Conservation (phyloP, 2,329 filamentous ascomycete genomes). For the Chrysosporium keratinophilum region DNA sequence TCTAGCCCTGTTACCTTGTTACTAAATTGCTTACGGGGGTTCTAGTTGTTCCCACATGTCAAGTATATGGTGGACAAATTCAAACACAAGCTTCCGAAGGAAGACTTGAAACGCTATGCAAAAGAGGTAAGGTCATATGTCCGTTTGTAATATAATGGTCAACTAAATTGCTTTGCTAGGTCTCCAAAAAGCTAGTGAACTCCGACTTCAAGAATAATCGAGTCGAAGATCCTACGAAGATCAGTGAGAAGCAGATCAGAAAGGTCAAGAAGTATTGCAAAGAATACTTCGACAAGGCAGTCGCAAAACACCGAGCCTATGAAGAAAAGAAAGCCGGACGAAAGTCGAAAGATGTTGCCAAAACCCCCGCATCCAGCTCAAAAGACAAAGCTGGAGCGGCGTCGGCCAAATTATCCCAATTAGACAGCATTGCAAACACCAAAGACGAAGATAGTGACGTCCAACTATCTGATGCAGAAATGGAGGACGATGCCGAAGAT, state of each 20-base stretch:
- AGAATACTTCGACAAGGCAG: slow-evolving; percentile 77
- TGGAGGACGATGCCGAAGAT: slow-evolving; percentile 31
- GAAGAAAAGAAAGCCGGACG: slow-evolving; percentile 54
- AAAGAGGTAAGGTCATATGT: slow-evolving; percentile 44
- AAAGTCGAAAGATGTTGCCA: slow-evolving; percentile 21
- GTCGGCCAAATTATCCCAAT: slow-evolving; percentile 9
- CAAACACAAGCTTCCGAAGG: slow-evolving; percentile 73
- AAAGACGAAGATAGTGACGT: slow-evolving; percentile 22
- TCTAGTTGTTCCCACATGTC: slow-evolving; percentile 69
- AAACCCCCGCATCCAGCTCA: slow-evolving; percentile 9
- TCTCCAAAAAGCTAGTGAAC: slow-evolving; percentile 78
- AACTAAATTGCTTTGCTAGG: slow-evolving; percentile 25
- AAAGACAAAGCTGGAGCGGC: not conserved
- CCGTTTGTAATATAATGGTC: slow-evolving; percentile 35
- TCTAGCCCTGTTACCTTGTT: not conserved
- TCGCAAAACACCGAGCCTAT: slow-evolving; percentile 60
- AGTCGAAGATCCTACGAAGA: slow-evolving; percentile 69
- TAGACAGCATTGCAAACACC: not conserved
- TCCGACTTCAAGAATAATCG: slow-evolving; percentile 85
- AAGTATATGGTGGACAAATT: slow-evolving; percentile 81
- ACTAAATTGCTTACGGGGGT: not conserved
- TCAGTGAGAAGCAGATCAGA: slow-evolving; percentile 66
- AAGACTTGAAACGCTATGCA: slow-evolving; percentile 55
- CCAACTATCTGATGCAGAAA: slow-evolving; percentile 34
- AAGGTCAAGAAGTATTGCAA: slow-evolving; percentile 76